Conservation (phyloP, 257 asterid species). For the Thymus mandschuricus region DNA sequence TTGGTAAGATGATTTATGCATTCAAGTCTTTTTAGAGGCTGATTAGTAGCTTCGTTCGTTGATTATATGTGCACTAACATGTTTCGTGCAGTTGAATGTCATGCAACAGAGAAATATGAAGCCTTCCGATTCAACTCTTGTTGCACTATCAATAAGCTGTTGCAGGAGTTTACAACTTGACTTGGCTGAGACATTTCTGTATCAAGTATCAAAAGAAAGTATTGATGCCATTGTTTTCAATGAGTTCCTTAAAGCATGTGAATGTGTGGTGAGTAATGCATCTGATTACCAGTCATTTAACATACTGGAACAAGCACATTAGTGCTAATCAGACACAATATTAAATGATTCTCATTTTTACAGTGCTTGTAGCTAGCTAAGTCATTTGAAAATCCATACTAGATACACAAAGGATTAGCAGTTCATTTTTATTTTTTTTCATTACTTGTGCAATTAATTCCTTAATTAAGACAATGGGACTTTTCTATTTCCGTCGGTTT, state of each 20-base stretch:
- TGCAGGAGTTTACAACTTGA: conserved; percentile 70
- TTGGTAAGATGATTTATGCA: conserved; percentile 53
- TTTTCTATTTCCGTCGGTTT: background rate
- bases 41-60: conserved; percentile 13
- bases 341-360: background rate
- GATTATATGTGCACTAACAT: conserved; percentile 30
- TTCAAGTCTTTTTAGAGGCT: conserved; percentile 24
- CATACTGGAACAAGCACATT: conserved; percentile 7
- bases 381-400: conserved; percentile 18
- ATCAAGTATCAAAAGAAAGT: conserved; percentile 50
- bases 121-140: conserved; percentile 79
- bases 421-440: background rate
- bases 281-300: background rate
- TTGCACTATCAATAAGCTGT: conserved; percentile 73
- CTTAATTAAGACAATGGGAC: background rate
- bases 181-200: conserved; percentile 69
- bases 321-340: conserved; percentile 9
- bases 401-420: conserved; percentile 8
- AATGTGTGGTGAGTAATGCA: conserved; percentile 59
- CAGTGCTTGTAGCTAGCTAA: conserved; percentile 7
- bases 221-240: conserved; percentile 56
- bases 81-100: conserved; percentile 65
- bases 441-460: conserved; percentile 7
- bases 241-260: conserved; percentile 81
- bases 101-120: conserved; percentile 72